Percentiles rank a stretch among this genome's conserved stretches.
Evolutionary conservation across 768 basidiomycete genomes (phyloP).

Genomic region (Hygrocybe coccinea): DNA sequence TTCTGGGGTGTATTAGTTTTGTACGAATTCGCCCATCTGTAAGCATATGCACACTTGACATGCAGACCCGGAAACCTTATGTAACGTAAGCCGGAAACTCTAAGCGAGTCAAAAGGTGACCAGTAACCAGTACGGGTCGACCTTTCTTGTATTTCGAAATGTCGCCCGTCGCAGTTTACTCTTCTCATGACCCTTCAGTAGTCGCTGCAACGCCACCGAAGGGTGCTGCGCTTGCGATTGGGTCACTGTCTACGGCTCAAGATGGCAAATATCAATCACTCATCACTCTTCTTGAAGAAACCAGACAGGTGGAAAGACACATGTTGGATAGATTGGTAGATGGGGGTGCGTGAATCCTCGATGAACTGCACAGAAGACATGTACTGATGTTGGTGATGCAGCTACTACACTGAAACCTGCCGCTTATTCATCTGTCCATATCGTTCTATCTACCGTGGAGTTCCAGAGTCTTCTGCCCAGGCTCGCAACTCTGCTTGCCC

Average conservation of each 20-base stretch:
- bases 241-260: slow-evolving; percentile 71
- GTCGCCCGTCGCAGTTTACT: slow-evolving; percentile 58
- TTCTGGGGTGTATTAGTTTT: neutral
- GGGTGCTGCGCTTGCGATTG: slow-evolving; percentile 64
- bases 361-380: too few species aligned
- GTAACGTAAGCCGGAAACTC: too few species aligned
- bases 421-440: slow-evolving; percentile 60
- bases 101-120: neutral
- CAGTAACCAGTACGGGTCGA: neutral
- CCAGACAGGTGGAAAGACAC: slow-evolving; percentile 63
- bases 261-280: slow-evolving; percentile 76
- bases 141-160: slow-evolving; percentile 28
- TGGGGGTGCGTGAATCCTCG: slow-evolving; percentile 49
- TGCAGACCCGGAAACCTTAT: too few species aligned
- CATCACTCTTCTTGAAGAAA: slow-evolving; percentile 53
- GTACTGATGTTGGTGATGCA: slow-evolving; percentile 21
- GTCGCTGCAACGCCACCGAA: slow-evolving; percentile 20
- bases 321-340: slow-evolving; percentile 80
- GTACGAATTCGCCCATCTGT: neutral
- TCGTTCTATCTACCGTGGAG: slow-evolving; percentile 60
- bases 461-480: slow-evolving; percentile 54
- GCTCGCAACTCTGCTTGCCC: slow-evolving; percentile 51
- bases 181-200: slow-evolving; percentile 21
- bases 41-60: too few species aligned
- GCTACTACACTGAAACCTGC: slow-evolving; percentile 54